Evolutionary conservation across 2,329 filamentous ascomycete genomes (phyloP), one percentile per base, ranked within the genome.

Genomic region (Colletotrichum sp.): DNA sequence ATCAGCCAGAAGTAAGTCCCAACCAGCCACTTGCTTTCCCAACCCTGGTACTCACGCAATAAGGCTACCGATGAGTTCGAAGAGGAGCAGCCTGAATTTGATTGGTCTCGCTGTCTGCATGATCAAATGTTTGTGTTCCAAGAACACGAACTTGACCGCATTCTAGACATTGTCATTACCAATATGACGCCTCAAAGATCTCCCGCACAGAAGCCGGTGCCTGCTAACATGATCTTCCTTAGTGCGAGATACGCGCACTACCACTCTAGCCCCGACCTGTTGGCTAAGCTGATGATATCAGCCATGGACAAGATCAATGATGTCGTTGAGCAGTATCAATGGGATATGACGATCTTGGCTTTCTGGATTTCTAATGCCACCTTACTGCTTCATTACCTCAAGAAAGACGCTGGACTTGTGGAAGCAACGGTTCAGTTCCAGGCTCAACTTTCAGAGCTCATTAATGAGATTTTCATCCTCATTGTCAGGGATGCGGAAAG

Each of bases 61-160:
- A 13, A 77, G 77, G 68, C 71, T 44, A 27, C 69, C 19, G 95
- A 96, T 76, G 96, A 98, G 70, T 90, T 96, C 25, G 94, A 95
- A 79, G 95, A 98, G 81, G 96, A 98, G 74, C 92, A 93, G 72
- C 96, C 98, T 81, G 97, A 99, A 78, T 99, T 99, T 81, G 94
- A 98, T 77, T 99, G 97, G 97, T 94, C 94, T 78, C 91, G 95
- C 80, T 99, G 97, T 84, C 89, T 98, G 65, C 95, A 98, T 83
- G 97, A 99, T 83, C 97, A 99, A 84, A 99, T 99, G 97, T 99
- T 99, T 83, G 97, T 99, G 49, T 99, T 99, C 83, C 97, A 99
- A 84, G 96, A 99, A 80, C 94, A 92, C 82, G 96, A 99, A 82
- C 90, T 99, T 68, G 94, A 96, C 75, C 93, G 94, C 75, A 98